These are phyloP conservation scores for Fonsecaea pedrosoi DNA, from an alignment of 2,329 filamentous ascomycete species.

Conservation along the genomic window DNA sequence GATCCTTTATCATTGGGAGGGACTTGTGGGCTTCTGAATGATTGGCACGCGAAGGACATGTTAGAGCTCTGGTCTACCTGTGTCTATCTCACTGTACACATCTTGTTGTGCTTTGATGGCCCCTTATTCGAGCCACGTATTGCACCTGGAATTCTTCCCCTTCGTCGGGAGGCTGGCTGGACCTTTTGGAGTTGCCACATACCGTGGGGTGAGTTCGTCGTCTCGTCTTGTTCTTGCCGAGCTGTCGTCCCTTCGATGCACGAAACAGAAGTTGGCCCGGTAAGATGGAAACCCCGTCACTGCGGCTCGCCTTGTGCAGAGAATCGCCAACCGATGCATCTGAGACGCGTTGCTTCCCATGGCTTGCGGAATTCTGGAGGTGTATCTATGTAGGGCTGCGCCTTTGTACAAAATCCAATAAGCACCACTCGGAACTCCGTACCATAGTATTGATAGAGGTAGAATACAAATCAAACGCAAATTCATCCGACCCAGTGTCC, in stretches of 20 bases:
- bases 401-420: too few relatives aligned
- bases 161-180: neutral
- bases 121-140: neutral
- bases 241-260: neutral
- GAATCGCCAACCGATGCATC: neutral
- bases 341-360: neutral
- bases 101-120: neutral
- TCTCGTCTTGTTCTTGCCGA: neutral
- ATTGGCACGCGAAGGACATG: neutral
- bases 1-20: conserved; percentile 29
- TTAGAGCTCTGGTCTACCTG: neutral
- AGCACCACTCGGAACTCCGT: too few relatives aligned
- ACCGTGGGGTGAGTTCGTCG: neutral
- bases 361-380: neutral
- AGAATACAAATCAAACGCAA: too few relatives aligned
- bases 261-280: neutral
- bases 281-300: neutral
- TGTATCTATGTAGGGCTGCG: too few relatives aligned
- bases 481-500: too few relatives aligned
- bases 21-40: neutral
- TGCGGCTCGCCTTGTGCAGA: neutral
- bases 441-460: too few relatives aligned
- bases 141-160: neutral
- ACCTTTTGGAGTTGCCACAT: neutral
- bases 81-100: neutral